Base-by-base conservation (phyloP, 495 filamentous ascomycete genomes). In the Ascodesmis nigricans region DNA sequence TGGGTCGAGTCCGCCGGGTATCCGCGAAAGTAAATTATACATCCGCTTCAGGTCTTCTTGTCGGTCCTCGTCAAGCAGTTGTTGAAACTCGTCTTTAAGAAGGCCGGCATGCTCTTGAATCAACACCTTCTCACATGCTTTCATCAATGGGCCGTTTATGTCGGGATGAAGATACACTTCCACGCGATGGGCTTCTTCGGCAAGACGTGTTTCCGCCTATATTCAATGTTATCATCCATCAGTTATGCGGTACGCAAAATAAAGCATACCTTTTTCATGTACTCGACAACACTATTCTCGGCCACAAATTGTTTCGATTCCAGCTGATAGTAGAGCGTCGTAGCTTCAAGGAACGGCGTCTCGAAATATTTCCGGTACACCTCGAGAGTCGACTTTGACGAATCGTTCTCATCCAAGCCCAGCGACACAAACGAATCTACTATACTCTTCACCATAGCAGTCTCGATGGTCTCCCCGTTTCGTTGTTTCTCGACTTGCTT, bases 211-310 rank as follows among this genome's bases (percentile, higher is more conserved):
- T 55, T 95, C 90, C 10, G 87, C 90, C 48, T 52, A 29, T 5
- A 25, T 38, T 21, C 24, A 3, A 24, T 23, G 20, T 47, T 31
- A 47, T 36, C 4, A 34, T 21, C 16, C 33, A n/a, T n/a, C n/a
- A n/a, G n/a, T 3, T 8, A 17, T 20, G 28, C 7, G 7, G n/a
- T n/a, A n/a, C n/a, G n/a, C n/a, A n/a, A n/a, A n/a, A n/a, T n/a
- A n/a, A n/a, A 15, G 28, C 46, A 25, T 22, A 47, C 48, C 62
- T 99, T 99, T 64, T 95, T 95, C 90, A 95, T 95, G 57, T 95
- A 99, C 50, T 99, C 87, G 19, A 99, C 83, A 4, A 95, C 82
- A 43, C 78, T 91, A 49, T 99, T 99, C 51, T 95, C 84, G 5
- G 81, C 75, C 6, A 95, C 72, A 50, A 95, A 99, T 45, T 78